phyloP scores from a whole-genome alignment of 106 monocot genomes.

The Posidonia australis region DNA sequence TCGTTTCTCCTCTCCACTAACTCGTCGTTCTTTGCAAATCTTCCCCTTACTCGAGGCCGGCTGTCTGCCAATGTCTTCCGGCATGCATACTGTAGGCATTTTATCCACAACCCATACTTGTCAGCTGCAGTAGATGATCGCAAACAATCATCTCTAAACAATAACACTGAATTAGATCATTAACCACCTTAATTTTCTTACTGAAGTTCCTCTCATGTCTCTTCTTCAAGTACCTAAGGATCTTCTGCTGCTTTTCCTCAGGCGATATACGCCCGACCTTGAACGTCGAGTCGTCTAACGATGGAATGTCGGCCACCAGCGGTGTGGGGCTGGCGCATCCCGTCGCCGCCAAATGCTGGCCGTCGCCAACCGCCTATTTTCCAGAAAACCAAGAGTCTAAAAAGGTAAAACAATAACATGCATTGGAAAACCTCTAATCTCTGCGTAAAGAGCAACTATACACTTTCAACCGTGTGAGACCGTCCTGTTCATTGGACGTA shows the following conservation, averaged over 20 bases:
- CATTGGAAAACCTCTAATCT: no score
- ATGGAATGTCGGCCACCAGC: conserved; percentile 8
- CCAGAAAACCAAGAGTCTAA: no score
- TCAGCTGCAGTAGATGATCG: no score
- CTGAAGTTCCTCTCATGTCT: conserved; percentile 68
- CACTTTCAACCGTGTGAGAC: no score
- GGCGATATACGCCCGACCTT: conserved; percentile 41
- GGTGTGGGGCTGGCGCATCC: conserved; percentile 15
- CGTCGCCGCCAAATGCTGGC: conserved; percentile 16
- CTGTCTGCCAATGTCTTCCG: conserved; percentile 83
- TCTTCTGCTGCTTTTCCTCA: conserved; percentile 73
- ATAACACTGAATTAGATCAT: background rate
- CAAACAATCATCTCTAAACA: no score
- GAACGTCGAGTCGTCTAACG: conserved; percentile 38
- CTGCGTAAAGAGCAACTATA: no score
- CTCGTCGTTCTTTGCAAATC: conserved; percentile 85
- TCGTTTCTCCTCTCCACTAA: conserved; percentile 29
- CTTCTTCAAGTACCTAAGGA: conserved; percentile 70
- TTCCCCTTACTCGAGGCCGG: conserved; percentile 66
- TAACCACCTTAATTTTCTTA: conserved; percentile 87
- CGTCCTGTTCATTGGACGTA: no score
- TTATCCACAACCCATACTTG: no score
- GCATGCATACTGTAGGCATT: conserved; percentile 64
- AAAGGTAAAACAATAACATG: no score
- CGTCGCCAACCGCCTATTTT: conserved; percentile 5